A percentile compares a stretch with the other conserved stretches of the same genome.
phyloP scores from a whole-genome alignment of 2,329 filamentous ascomycete species.

The Tricladium varicosporioides region DNA sequence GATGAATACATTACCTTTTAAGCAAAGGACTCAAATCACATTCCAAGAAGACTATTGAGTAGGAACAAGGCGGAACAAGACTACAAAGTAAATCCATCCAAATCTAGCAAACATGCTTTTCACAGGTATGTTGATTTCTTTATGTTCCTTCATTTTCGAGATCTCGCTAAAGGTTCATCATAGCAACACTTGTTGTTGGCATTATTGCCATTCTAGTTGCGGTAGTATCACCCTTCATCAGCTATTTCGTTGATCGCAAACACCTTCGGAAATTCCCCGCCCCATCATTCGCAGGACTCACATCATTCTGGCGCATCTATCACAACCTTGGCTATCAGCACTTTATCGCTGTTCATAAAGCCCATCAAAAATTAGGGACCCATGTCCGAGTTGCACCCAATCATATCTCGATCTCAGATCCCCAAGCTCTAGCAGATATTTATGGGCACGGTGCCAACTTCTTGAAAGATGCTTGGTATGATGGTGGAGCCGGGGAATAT shows the following conservation, averaged over 20 bases:
- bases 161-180: neutral
- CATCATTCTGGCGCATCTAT: constrained; percentile 7
- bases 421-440: constrained; percentile 44
- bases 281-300: constrained; percentile 11
- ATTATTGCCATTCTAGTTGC: neutral
- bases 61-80: neutral
- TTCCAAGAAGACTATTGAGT: neutral
- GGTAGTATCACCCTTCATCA: neutral
- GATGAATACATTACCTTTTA: neutral
- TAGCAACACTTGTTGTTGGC: neutral
- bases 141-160: neutral
- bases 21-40: neutral
- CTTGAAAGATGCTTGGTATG: constrained; percentile 47
- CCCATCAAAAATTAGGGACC: constrained; percentile 23
- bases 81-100: neutral
- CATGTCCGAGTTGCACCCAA: constrained; percentile 44
- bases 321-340: constrained; percentile 23
- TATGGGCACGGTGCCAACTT: constrained; percentile 49
- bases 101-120: neutral
- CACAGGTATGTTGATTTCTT: neutral
- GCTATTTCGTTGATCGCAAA: neutral
- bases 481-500: constrained; percentile 43
- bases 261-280: constrained; percentile 5
- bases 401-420: constrained; percentile 40
- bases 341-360: constrained; percentile 22